Evolutionary conservation across 1,284 basidiomycete genomes (phyloP), one percentile per base, ranked within the genome.

Genomic region (Trichosporon ovoides): DNA sequence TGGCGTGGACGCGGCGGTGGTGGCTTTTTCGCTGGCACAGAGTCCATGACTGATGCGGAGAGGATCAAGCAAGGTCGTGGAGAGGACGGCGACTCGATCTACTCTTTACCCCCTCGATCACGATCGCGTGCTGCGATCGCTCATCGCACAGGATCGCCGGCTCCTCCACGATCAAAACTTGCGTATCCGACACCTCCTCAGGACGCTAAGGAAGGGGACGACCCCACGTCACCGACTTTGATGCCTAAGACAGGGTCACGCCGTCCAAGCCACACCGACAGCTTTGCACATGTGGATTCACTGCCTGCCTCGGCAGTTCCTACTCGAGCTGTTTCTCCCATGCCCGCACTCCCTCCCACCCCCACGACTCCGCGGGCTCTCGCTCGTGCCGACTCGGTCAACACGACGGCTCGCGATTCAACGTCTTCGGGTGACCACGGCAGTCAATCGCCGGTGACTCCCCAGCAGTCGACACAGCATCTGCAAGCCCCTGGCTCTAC

Each of bases 1-100:
- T 63, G 61, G 61, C 58, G 61, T 14, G 56, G 58, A 12, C 60
- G 57, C 37, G 60, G 63, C 19, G 59, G 53, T 2, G 60, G 58
- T 13, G 63, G 60, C 20, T 55, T 59, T 33, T 64, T 64, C 33
- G 52, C 48, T 13, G 50, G 53, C 28, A 54, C 56, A 16, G 58
- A 49, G 4, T 38, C 35, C 6, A 43, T 49, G 51, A 33, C 19
- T 1, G 56, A 61, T 31, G 48, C 38, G 7, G 43, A 57, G 9
- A 48, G 24, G 24, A 53, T 59, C n/a, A n/a, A n/a, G 52, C 40
- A n/a, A 12, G 34, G 3, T 3, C 50, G 51, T 14, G 38, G 49
- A 13, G 18, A 49, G 14, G 40, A 55, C 33, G 22, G 38, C 40
- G 49, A 52, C 33, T 43, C 50, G 51, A 36, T 55, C 53, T 55